Evolutionary conservation across 768 basidiomycete species (phyloP).

Genomic region (Hygrophoropsis aurantiaca): DNA sequence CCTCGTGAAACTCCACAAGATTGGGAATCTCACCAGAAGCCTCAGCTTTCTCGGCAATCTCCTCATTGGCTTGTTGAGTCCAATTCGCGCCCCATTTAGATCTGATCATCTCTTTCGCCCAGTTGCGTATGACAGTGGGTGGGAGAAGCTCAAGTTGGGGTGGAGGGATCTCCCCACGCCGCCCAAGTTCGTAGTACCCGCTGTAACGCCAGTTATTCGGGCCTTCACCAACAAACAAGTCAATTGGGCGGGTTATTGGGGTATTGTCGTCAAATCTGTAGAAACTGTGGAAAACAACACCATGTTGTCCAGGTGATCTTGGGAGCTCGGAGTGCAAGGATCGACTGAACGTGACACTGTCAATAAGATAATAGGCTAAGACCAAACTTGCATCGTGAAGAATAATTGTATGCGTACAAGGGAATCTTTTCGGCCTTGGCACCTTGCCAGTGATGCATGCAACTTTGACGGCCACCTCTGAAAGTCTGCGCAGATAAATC

Average conservation of each 20-base stretch:
- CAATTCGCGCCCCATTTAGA: slow-evolving; percentile 1
- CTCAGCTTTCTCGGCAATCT: slow-evolving; percentile 1
- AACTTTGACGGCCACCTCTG: background rate
- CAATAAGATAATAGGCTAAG: background rate
- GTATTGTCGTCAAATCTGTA: slow-evolving; percentile 1
- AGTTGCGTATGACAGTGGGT: slow-evolving; percentile 3
- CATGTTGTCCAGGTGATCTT: slow-evolving; percentile 10
- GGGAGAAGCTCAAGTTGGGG: slow-evolving; percentile 10
- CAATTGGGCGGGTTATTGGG: slow-evolving; percentile 4
- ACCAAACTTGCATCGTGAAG: too few species aligned
- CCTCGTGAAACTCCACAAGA: slow-evolving; percentile 4
- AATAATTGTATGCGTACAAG: background rate
- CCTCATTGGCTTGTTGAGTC: slow-evolving; percentile 1
- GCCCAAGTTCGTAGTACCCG: slow-evolving; percentile 10
- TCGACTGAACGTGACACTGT: slow-evolving; percentile 12
- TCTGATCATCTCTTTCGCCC: slow-evolving; percentile 6
- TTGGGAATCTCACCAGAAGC: background rate
- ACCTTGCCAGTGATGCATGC: slow-evolving; percentile 2
- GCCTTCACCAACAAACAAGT: slow-evolving; percentile 14
- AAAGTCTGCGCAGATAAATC: background rate
- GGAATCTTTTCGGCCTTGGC: background rate
- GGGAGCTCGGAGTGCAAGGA: slow-evolving; percentile 17
- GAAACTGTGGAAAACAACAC: slow-evolving; percentile 10
- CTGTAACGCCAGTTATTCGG: slow-evolving; percentile 3
- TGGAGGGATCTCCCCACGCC: slow-evolving; percentile 12